Evolutionary conservation across 2,329 filamentous ascomycete species (phyloP).

Genomic region (Geosmithia flava): DNA sequence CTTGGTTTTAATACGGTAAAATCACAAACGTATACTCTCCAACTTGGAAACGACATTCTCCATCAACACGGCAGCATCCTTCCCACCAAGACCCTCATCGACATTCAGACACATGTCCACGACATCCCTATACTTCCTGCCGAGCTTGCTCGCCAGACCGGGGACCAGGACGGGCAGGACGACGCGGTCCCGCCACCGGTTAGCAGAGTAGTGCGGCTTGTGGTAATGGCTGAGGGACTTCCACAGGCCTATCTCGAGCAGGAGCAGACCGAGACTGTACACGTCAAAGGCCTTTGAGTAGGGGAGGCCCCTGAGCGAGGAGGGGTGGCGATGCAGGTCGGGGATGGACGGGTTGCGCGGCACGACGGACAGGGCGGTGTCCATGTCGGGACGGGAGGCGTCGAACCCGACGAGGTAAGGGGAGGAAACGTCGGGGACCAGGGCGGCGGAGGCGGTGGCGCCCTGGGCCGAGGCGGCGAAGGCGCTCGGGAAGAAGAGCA

Average conservation of each 20-base stretch:
- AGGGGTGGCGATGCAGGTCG: conserved; percentile 34
- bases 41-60: conserved; percentile 26
- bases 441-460: conserved; percentile 18
- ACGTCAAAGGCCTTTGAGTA: conserved; percentile 38
- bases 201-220: conserved; percentile 26
- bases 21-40: conserved; percentile 21
- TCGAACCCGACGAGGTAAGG: conserved; percentile 42
- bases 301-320: conserved; percentile 23
- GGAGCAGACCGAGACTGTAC: conserved; percentile 37
- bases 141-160: conserved; percentile 26
- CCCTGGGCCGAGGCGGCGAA: conserved; percentile 16
- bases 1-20: too few relatives aligned
- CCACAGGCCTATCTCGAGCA: conserved; percentile 39
- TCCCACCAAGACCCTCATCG: conserved; percentile 21
- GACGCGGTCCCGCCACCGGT: conserved; percentile 28
- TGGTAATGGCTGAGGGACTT: conserved; percentile 26
- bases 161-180: conserved; percentile 26
- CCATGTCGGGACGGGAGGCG: conserved; percentile 37
- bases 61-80: conserved; percentile 25
- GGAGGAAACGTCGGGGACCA: conserved; percentile 24
- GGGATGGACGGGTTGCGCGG: conserved; percentile 27
- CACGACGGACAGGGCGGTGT: conserved; percentile 33
- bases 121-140: conserved; percentile 23
- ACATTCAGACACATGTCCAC: conserved; percentile 27
- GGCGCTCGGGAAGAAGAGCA: conserved; percentile 38